These are phyloP conservation scores for Exserohilum rostratum DNA, from an alignment of 2,329 filamentous ascomycete species.

Conservation along the genomic window DNA sequence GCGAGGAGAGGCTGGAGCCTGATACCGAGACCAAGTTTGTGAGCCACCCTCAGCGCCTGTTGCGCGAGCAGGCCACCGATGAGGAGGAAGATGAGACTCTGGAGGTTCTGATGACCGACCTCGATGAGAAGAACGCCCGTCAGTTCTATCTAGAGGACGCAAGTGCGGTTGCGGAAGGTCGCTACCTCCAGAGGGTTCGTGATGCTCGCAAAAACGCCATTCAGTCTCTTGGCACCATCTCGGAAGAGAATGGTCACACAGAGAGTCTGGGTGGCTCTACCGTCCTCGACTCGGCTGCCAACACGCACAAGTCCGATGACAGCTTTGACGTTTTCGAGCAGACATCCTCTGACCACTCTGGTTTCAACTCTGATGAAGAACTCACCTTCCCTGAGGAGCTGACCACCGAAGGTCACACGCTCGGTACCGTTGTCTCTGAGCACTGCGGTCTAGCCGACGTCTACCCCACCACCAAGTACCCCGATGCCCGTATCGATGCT, in stretches of 20 bases:
- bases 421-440: slow-evolving; percentile 91
- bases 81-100: slow-evolving; percentile 74
- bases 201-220: slow-evolving; percentile 66
- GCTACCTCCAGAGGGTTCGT: slow-evolving; percentile 71
- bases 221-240: slow-evolving; percentile 65
- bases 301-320: slow-evolving; percentile 57
- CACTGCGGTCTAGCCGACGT: slow-evolving; percentile 86
- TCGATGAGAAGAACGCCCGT: slow-evolving; percentile 69
- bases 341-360: slow-evolving; percentile 67
- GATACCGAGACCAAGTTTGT: slow-evolving; percentile 66
- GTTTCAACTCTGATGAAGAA: slow-evolving; percentile 63
- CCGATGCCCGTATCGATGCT: slow-evolving; percentile 90
- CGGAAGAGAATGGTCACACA: slow-evolving; percentile 54
- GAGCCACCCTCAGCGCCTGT: slow-evolving; percentile 63
- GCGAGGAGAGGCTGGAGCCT: slow-evolving; percentile 50
- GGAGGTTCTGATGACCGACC: slow-evolving; percentile 71
- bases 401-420: slow-evolving; percentile 89
- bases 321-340: slow-evolving; percentile 83
- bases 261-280: slow-evolving; percentile 45
- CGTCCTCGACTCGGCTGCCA: slow-evolving; percentile 49
- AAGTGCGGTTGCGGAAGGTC: slow-evolving; percentile 86
- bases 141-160: slow-evolving; percentile 79
- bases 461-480: slow-evolving; percentile 85
- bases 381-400: slow-evolving; percentile 71
- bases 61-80: slow-evolving; percentile 49